A percentile compares a stretch with the other conserved stretches of the same genome.
Conservation (phyloP, 257 asterid species). For the Nicotiana tomentosiformis region DNA sequence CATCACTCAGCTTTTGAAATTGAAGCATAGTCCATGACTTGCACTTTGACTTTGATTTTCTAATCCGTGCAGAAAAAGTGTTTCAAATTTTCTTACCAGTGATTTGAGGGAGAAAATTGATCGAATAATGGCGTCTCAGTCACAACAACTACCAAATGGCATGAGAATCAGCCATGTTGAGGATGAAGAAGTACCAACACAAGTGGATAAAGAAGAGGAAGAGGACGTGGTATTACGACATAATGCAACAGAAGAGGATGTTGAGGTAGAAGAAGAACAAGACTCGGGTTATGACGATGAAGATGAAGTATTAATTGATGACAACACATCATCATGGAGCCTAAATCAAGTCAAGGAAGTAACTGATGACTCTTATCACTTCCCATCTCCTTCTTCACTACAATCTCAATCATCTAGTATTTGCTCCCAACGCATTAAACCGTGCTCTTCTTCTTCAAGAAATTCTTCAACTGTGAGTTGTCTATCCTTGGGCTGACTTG, state of each 20-base stretch:
- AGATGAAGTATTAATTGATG: constrained; percentile 29
- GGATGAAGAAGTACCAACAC: background rate
- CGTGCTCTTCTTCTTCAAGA: constrained; percentile 23
- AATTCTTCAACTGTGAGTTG: constrained; percentile 54
- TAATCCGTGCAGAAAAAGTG: constrained; percentile 53
- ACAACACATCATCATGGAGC: constrained; percentile 37
- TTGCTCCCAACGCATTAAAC: constrained; percentile 32
- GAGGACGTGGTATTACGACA: background rate
- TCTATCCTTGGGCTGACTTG: background rate
- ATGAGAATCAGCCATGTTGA: background rate
- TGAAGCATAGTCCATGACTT: background rate
- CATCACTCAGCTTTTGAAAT: background rate
- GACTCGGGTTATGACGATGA: constrained; percentile 17
- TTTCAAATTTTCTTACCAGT: constrained; percentile 68
- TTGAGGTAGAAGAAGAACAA: constrained; percentile 6
- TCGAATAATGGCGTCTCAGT: constrained; percentile 49
- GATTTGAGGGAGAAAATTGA: constrained; percentile 58
- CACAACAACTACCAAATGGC: constrained; percentile 26
- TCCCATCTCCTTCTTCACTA: constrained; percentile 36
- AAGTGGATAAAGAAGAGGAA: constrained; percentile 2
- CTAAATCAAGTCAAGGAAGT: constrained; percentile 28
- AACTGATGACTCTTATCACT: constrained; percentile 36
- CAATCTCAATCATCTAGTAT: constrained; percentile 33
- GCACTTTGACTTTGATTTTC: background rate
- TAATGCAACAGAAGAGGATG: background rate